Conservation (phyloP, 805 yeast genomes). For the Ogataea ramenticola region DNA sequence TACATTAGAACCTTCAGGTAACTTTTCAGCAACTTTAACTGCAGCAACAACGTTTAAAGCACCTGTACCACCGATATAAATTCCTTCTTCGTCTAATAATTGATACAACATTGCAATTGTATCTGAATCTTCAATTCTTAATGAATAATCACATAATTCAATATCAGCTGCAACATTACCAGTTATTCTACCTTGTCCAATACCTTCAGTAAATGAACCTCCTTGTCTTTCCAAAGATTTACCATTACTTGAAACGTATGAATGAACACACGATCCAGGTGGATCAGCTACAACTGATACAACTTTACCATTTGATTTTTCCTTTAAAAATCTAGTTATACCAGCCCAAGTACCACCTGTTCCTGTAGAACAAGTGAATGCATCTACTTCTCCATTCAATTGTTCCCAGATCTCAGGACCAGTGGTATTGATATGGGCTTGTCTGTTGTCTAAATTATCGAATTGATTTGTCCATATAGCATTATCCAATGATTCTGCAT, state of each 20-base stretch:
- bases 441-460: slow-evolving; percentile 81
- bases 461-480: slow-evolving; percentile 94
- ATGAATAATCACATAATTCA: slow-evolving; percentile 70
- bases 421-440: slow-evolving; percentile 82
- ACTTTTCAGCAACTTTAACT: slow-evolving; percentile 57
- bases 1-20: slow-evolving; percentile 75
- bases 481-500: slow-evolving; percentile 66
- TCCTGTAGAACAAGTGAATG: slow-evolving; percentile 86
- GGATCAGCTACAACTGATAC: slow-evolving; percentile 82
- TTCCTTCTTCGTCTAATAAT: slow-evolving; percentile 82
- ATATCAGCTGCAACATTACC: slow-evolving; percentile 71
- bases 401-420: slow-evolving; percentile 94
- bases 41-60: slow-evolving; percentile 92
- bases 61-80: slow-evolving; percentile 85
- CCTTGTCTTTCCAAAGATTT: slow-evolving; percentile 66
- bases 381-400: slow-evolving; percentile 69
- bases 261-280: slow-evolving; percentile 82
- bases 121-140: slow-evolving; percentile 70
- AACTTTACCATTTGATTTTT: slow-evolving; percentile 63
- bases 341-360: slow-evolving; percentile 95
- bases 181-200: slow-evolving; percentile 93
- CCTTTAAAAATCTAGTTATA: slow-evolving; percentile 69
- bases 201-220: slow-evolving; percentile 89
- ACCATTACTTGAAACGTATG: slow-evolving; percentile 68
- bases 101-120: slow-evolving; percentile 80